phyloP scores from a whole-genome alignment of 352 stramenopile species.

The Phytophthora fragariae region DNA sequence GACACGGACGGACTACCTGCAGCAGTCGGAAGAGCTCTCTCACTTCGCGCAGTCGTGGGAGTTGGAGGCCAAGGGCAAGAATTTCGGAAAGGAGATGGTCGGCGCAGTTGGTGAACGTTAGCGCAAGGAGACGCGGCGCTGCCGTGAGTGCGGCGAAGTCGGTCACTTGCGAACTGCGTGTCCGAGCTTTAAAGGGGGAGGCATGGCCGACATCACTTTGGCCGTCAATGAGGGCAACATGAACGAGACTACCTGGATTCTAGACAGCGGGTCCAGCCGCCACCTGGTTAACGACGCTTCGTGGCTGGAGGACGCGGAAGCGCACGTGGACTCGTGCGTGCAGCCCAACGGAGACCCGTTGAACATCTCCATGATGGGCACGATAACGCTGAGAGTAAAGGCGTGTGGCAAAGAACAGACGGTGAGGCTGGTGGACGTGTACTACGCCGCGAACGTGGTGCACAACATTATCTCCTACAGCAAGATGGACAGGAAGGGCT shows the following conservation, averaged over 20 bases:
- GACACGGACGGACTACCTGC: constrained; percentile 2
- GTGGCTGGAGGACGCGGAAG: background rate
- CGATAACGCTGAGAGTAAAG: background rate
- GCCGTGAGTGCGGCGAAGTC: background rate
- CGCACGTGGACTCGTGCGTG: background rate
- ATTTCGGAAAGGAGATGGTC: no score
- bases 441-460: no score
- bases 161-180: background rate
- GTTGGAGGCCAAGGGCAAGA: background rate
- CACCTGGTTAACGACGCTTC: background rate
- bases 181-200: background rate
- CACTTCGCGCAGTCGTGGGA: constrained; percentile 3
- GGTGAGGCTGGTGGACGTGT: no score
- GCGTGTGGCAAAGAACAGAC: no score
- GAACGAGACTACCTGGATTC: background rate
- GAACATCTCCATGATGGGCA: background rate
- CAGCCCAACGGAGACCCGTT: background rate
- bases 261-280: constrained; percentile 9
- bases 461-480: constrained; percentile 4
- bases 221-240: background rate
- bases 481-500: background rate
- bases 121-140: no score
- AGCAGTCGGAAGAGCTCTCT: constrained; percentile 1
- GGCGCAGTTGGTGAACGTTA: no score
- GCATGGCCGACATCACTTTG: background rate